Evolutionary conservation across 306 rosid species (phyloP).

Genomic region (Amphicarpaea edgeworthii): DNA sequence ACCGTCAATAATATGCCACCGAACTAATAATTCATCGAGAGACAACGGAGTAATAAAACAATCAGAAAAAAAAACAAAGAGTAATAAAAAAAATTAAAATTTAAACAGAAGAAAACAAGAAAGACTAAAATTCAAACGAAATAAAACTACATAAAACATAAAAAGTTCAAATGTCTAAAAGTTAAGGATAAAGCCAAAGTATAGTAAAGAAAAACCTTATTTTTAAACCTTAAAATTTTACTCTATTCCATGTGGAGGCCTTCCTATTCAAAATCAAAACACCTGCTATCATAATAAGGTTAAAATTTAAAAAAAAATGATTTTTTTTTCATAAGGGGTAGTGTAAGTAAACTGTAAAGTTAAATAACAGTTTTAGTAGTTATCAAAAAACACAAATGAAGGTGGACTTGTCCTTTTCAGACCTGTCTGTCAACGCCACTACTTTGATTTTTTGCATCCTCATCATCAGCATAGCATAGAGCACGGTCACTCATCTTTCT

Average conservation of each 20-base stretch:
- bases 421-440: constrained; percentile 32
- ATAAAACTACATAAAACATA: neutral
- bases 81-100: neutral
- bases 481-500: constrained; percentile 26
- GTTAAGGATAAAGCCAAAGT: neutral
- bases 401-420: constrained; percentile 35
- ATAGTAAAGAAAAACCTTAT: neutral
- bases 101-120: neutral
- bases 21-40: neutral
- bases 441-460: constrained; percentile 18
- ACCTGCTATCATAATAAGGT: neutral
- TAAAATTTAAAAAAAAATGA: neutral
- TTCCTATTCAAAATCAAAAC: neutral
- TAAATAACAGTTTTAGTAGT: constrained; percentile 21
- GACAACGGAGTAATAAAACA: neutral
- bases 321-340: neutral
- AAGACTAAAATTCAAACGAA: neutral
- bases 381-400: neutral
- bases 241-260: neutral
- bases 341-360: neutral
- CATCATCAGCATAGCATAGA: neutral
- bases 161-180: neutral
- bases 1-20: neutral
- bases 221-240: neutral
- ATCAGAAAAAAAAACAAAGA: too few species aligned